Conservation (phyloP, 2,329 filamentous ascomycete species). For the Aspergillus fumigatiaffinis region DNA sequence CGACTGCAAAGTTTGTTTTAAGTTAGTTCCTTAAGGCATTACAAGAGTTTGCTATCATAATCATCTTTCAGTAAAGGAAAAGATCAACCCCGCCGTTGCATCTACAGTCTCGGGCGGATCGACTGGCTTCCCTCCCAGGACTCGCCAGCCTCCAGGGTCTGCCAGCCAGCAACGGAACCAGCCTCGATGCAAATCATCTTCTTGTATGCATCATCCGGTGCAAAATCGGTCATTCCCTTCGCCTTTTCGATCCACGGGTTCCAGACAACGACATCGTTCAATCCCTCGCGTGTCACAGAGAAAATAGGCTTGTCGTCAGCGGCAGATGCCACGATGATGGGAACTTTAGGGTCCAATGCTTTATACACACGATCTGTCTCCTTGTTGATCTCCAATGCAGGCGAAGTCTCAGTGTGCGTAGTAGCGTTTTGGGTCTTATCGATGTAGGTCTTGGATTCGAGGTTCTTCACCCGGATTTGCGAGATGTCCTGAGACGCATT, state of each 20-base stretch:
- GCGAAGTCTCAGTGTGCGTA: constrained; percentile 61
- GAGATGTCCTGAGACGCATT: constrained; percentile 66
- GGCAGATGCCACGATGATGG: constrained; percentile 31
- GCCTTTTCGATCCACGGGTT: constrained; percentile 92
- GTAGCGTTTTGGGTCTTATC: constrained; percentile 74
- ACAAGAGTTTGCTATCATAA: not conserved
- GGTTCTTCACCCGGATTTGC: constrained; percentile 67
- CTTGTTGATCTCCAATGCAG: constrained; percentile 64
- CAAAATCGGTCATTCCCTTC: constrained; percentile 77
- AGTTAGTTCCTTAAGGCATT: not conserved
- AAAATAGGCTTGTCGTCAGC: constrained; percentile 61
- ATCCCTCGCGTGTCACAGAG: constrained; percentile 75
- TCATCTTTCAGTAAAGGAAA: not conserved
- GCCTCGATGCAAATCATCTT: constrained; percentile 95
- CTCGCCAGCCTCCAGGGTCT: constrained; percentile 75
- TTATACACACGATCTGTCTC: constrained; percentile 90
- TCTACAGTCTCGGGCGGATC: constrained; percentile 43
- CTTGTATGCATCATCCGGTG: constrained; percentile 83
- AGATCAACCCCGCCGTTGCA: not conserved
- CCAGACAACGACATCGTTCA: constrained; percentile 90
- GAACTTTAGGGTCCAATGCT: constrained; percentile 50
- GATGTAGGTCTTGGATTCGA: constrained; percentile 70
- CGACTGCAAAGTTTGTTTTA: not conserved
- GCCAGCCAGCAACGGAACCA: constrained; percentile 76
- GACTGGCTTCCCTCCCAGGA: constrained; percentile 62